Evolutionary conservation across 441 rosid species (phyloP).

Genomic region (Rhodomyrtus psidioides): DNA sequence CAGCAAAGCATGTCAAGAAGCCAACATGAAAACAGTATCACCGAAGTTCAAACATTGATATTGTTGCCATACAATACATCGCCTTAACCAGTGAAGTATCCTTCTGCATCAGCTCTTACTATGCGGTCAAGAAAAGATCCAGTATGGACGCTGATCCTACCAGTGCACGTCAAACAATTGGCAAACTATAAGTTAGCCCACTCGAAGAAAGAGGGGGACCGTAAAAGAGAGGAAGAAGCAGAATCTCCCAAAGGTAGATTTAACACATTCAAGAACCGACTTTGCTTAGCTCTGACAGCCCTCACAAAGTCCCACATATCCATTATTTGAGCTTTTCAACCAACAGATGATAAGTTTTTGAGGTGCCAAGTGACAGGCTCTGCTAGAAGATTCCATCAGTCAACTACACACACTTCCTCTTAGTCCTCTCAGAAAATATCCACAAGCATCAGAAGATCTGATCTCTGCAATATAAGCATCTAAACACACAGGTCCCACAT

Average conservation of each 20-base stretch:
- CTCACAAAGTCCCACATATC: background rate
- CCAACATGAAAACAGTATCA: background rate
- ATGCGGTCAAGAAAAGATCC: background rate
- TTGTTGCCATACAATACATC: background rate
- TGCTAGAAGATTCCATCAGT: background rate
- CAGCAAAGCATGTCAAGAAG: background rate
- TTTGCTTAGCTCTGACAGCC: background rate
- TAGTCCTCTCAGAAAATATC: background rate
- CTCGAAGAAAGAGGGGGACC: background rate
- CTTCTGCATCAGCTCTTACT: background rate
- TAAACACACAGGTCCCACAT: background rate
- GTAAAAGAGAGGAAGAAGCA: background rate
- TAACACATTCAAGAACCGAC: background rate
- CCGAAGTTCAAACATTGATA: background rate
- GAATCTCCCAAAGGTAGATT: background rate
- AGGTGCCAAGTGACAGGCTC: background rate
- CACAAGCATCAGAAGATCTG: background rate
- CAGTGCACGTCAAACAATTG: background rate
- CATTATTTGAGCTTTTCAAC: background rate
- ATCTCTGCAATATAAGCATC: background rate
- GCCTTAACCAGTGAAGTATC: background rate
- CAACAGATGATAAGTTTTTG: background rate
- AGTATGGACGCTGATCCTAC: background rate
- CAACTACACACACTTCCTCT: background rate
- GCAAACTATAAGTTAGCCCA: background rate